Evolutionary conservation across 2,329 filamentous ascomycete species (phyloP).

Genomic region (Aureobasidium sp.): DNA sequence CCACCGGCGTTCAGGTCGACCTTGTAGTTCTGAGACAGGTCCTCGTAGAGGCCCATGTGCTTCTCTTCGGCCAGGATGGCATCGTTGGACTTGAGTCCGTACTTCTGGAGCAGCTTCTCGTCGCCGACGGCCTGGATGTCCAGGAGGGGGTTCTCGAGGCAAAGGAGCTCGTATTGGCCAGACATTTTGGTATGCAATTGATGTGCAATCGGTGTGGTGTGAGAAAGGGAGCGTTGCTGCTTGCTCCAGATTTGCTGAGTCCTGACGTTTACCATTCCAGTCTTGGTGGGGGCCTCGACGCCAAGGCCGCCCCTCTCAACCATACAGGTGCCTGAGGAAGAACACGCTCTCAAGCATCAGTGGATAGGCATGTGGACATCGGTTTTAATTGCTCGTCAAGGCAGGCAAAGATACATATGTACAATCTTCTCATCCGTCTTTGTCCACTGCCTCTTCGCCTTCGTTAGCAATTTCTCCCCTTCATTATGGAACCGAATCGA

Average conservation of each 20-base stretch:
- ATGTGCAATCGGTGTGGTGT: neutral
- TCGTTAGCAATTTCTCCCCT: neutral
- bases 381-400: neutral
- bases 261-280: slow-evolving; percentile 6
- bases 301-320: neutral
- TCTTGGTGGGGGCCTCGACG: neutral
- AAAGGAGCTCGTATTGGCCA: slow-evolving; percentile 82
- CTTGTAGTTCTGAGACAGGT: slow-evolving; percentile 83
- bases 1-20: slow-evolving; percentile 94
- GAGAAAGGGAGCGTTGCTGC: neutral
- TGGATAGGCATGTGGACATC: neutral
- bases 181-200: slow-evolving; percentile 19
- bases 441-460: neutral
- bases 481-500: neutral
- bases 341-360: neutral
- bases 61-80: slow-evolving; percentile 92
- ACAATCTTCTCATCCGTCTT: neutral
- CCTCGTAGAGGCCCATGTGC: slow-evolving; percentile 84
- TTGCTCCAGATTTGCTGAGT: neutral
- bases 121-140: slow-evolving; percentile 86
- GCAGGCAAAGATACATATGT: neutral
- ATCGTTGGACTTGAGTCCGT: slow-evolving; percentile 89
- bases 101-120: slow-evolving; percentile 81
- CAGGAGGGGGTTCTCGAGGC: slow-evolving; percentile 94
- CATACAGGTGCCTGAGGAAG: neutral